Base-by-base conservation (phyloP, 2,329 filamentous ascomycete genomes). In the Bipolaris oryzae region DNA sequence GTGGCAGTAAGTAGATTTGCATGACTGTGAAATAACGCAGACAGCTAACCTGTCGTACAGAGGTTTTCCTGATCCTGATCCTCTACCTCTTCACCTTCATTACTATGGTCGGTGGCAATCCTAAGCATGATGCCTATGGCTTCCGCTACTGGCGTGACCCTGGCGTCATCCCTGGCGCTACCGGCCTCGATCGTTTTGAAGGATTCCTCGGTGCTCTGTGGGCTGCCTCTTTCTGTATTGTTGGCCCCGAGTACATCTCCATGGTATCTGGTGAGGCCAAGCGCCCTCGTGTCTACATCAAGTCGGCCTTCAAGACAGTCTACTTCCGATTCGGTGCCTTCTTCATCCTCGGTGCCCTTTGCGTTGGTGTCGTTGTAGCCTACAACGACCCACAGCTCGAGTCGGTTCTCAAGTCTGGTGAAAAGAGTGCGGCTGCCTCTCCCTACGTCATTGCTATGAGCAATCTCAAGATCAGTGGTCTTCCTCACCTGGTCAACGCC, bases 361-460 rank as follows among this genome's bases (percentile, higher is more conserved):
- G 75, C 57, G 75, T 79, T 11, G 79, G 80, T 23, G 77, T 81
- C 28, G 73, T 79, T 28, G 59, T 78, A 20, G 89, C 89, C 0
- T 86, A 87, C 58, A 85, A 92, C 62, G 85, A 93, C 48, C 79
- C 91, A 7, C 90, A 89, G 11, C 89, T 89, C 53, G 79, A 91
- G 35, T 87, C 84, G 0, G 72, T 76, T 9, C 64, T 76, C 35
- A 60, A 49, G 7, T 62, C 68, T 34, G 67, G 60, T 21, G 62
- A 67, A 21, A 73, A 68, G 35, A 69, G 68, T 44, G 85, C 84
- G 7, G 82, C 82, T 10, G 84, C 84, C 0, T 87, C 85, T 25
- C 85, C 85, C 2, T 87, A 87, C 64, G 85, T 87, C 53, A 86
- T 88, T 66, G 85, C 85, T 46, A 86, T 87, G 82, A 73, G 78